Conservation (phyloP, 495 filamentous ascomycete genomes). For the Sphaerosporella brunnea region DNA sequence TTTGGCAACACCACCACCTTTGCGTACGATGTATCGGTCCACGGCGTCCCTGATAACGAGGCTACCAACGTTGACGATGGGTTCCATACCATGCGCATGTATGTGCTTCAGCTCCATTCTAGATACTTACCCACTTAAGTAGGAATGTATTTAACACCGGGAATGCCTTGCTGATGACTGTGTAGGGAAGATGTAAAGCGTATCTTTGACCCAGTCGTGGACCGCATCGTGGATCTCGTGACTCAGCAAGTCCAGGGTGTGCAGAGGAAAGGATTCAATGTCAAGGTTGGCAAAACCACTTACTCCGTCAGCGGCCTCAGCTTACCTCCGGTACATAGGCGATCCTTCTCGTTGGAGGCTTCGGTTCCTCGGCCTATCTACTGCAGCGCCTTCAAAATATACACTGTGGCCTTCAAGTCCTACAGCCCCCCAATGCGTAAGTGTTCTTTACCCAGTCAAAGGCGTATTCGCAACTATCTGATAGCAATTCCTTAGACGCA, state of each 20-base stretch:
- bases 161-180: background rate
- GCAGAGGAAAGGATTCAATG: background rate
- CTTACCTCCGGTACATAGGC: constrained; percentile 24
- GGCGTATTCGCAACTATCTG: constrained; percentile 17
- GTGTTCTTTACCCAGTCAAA: constrained; percentile 6
- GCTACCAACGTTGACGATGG: constrained; percentile 44
- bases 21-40: constrained; percentile 33
- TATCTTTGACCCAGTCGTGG: constrained; percentile 42
- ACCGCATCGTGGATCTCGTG: constrained; percentile 41
- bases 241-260: constrained; percentile 34
- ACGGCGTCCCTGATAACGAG: constrained; percentile 53
- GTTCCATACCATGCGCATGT: constrained; percentile 47
- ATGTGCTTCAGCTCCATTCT: too few relatives aligned
- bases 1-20: constrained; percentile 24
- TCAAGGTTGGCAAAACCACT: background rate
- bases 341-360: constrained; percentile 52
- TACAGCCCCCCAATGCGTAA: constrained; percentile 47
- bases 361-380: constrained; percentile 51
- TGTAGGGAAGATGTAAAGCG: constrained; percentile 24
- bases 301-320: background rate
- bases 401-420: constrained; percentile 32
- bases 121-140: background rate
- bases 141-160: background rate
- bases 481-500: constrained; percentile 7
- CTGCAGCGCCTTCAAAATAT: constrained; percentile 36